Base-by-base conservation (phyloP, 2,329 filamentous ascomycete species). In the Colletotrichum acutatum region DNA sequence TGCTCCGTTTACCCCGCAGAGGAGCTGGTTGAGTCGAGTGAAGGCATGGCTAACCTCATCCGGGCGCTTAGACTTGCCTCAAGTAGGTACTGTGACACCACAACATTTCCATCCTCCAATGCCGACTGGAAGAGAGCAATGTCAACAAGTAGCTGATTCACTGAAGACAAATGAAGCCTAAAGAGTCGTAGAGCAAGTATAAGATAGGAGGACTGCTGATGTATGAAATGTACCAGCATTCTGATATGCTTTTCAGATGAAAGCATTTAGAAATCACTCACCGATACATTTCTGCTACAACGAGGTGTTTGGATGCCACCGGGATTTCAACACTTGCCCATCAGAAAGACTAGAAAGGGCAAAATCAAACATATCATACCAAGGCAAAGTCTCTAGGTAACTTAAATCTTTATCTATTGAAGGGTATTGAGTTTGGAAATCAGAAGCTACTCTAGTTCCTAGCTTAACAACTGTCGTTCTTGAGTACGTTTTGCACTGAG, bases 1-100 rank as follows among this genome's bases (percentile, higher is more conserved):
- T n/a, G 22, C 24, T 26, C 37, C 34, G 46, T 14, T 53, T 62
- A 71, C 69, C 69, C 69, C 69, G 58, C 69, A 72, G 56, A 42
- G n/a, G 14, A 26, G 12, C 9, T 52, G 12, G 12, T 49, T 3
- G 26, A 16, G 53, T 19, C 26, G 5, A 49, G 34, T 11, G 24
- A 5, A 22, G 19, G 4, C 3, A 3, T 37, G 34, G 53, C 14
- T 26, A 49, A 49, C 42, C 42, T 49, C 42, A 49, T 19, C 24
- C 11, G 16, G 61, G 61, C 61, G 61, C 61, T 54, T 63, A 26
- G 61, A 64, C 26, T 54, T 64, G 49, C 61, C 61, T 1, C 5
- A 12, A 24, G 14, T 49, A 49, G 8, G 32, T 34, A 34, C 32
- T 34, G 32, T 34, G 32, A 2, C 11, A 30, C 42, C 42, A n/a